Percentiles rank a stretch among this genome's conserved stretches.
Conservation (phyloP, 1,139 yeast species). For the Protomyces gravidus region DNA sequence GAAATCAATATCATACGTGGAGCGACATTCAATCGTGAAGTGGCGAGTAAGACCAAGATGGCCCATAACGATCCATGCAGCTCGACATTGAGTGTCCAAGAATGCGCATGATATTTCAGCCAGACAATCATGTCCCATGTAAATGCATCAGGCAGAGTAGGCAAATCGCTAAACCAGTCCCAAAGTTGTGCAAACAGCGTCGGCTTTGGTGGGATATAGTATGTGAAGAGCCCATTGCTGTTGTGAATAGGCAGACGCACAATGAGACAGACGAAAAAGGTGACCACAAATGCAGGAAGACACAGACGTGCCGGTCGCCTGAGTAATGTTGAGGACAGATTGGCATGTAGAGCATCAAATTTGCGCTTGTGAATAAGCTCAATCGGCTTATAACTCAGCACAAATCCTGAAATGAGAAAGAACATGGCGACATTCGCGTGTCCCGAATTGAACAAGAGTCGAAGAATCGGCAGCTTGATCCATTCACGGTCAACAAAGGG, state of each 20-base stretch:
- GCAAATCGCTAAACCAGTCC: constrained; percentile 9
- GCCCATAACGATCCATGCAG: constrained; percentile 21
- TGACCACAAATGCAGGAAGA: constrained; percentile 16
- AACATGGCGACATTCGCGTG: constrained; percentile 22
- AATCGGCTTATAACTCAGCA: constrained; percentile 17
- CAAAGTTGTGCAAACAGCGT: constrained; percentile 1
- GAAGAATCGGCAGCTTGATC: constrained; percentile 12
- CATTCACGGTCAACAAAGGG: constrained; percentile 11
- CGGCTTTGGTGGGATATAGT: constrained; percentile 10
- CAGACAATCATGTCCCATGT: constrained; percentile 22
- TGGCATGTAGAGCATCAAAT: constrained; percentile 10
- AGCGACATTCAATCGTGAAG: constrained; percentile 6
- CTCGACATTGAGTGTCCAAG: constrained; percentile 25
- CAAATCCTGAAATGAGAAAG: constrained; percentile 23
- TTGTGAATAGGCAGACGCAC: constrained; percentile 7
- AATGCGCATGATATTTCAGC: constrained; percentile 21
- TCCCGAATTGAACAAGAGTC: constrained; percentile 18
- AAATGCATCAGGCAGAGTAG: constrained; percentile 14
- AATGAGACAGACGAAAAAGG: constrained; percentile 13
- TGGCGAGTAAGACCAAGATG: constrained; percentile 10
- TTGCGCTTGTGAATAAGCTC: constrained; percentile 8
- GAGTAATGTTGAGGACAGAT: constrained; percentile 11
- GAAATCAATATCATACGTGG: constrained; percentile 13
- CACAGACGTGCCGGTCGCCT: constrained; percentile 12
- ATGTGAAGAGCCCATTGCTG: not conserved